Conservation (phyloP, 2,329 filamentous ascomycete genomes). For the Apiospora pterosperma region DNA sequence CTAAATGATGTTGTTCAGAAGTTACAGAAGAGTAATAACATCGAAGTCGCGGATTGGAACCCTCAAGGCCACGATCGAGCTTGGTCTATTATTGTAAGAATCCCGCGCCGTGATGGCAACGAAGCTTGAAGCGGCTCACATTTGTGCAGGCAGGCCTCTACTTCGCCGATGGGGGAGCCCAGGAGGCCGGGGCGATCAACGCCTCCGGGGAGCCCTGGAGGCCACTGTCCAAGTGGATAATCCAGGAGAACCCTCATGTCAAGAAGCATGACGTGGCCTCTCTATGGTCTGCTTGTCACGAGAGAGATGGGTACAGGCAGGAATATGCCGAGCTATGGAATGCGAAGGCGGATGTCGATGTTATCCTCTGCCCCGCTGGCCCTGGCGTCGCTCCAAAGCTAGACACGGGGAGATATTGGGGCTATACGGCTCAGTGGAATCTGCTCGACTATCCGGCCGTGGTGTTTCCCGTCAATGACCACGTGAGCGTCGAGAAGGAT, state of each 20-base stretch:
- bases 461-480: constrained; percentile 52
- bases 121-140: not conserved
- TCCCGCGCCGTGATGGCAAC: constrained; percentile 5
- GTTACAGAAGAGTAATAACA: constrained; percentile 42
- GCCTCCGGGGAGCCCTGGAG: constrained; percentile 54
- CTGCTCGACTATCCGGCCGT: constrained; percentile 63
- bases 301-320: constrained; percentile 36
- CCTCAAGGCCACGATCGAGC: constrained; percentile 29
- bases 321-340: constrained; percentile 36
- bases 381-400: constrained; percentile 42
- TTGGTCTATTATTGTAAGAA: constrained; percentile 31
- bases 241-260: constrained; percentile 47
- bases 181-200: constrained; percentile 46
- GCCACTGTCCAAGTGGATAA: constrained; percentile 57
- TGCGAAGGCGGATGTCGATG: constrained; percentile 46
- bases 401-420: constrained; percentile 54
- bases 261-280: constrained; percentile 35
- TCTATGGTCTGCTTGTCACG: constrained; percentile 36
- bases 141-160: constrained; percentile 39
- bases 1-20: constrained; percentile 51
- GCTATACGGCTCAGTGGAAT: constrained; percentile 67
- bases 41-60: constrained; percentile 53
- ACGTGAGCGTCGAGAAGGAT: constrained; percentile 5
- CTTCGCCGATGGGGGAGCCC: constrained; percentile 58
- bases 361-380: constrained; percentile 58